Base-by-base conservation (phyloP, 2,329 filamentous ascomycete species). In the Neobulgaria alba region DNA sequence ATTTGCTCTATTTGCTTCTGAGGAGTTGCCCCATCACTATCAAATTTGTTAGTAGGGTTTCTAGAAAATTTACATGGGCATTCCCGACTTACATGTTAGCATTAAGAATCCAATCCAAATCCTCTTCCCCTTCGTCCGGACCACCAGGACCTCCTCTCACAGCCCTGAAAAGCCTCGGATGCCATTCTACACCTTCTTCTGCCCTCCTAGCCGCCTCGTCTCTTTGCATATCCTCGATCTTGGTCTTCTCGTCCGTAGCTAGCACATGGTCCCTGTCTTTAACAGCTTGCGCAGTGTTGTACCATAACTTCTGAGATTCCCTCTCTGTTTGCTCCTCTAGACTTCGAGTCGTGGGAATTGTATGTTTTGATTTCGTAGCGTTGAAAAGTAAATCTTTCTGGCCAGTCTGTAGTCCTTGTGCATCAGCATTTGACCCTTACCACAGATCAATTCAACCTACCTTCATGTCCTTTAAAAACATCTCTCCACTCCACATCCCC, bases 211-310 rank as follows among this genome's bases (percentile, higher is more conserved):
- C 82, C 2, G 92, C 88, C 58, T 95, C 90, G 48, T 89, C 82
- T 56, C 92, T 76, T 63, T 98, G 92, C 57, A 76, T 79, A 55
- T 96, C 90, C 61, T 98, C 92, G 44, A 98, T 86, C 60, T 83
- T 85, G n/a, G 85, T 89, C 68, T 98, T 98, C 58, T 95, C 90
- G 48, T 92, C 85, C 1, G 92, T 98, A 3, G 92, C 92, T 7
- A 82, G 65, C 52, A 86, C 84, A 56, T 98, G 92, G 54, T 98
- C 89, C 43, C 81, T 78, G 36, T 83, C 79, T 57, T 82, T 84
- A 47, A 98, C 81, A 0, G 90, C 92, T 51, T 80, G 72, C 7
- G 82, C 83, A 0, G 89, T 94, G 36, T 78, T 79, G 21, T 78
- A 66, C 92, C 92, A 98, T 33, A 98, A 68, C 48, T 71, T 80